Base-by-base conservation (phyloP, 2,329 filamentous ascomycete species). In the Coccinonectria pachysandricola region DNA sequence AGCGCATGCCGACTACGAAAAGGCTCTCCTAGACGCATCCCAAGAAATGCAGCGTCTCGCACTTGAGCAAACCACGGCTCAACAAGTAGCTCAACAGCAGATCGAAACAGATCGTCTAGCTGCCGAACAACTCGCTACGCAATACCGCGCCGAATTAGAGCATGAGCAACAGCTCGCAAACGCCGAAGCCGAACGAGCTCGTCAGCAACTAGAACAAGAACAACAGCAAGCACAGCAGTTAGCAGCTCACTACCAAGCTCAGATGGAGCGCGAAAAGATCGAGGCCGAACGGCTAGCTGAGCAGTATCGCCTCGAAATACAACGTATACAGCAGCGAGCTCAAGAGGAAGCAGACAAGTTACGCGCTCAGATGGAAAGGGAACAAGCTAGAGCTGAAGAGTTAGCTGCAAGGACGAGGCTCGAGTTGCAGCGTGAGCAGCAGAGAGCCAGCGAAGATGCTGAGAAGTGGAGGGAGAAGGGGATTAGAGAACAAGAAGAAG, bases 81-180 rank as follows among this genome's bases (percentile, higher is more conserved):
- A 34, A 9, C 15, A 18, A 7, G 25, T 23, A 6, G 24, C 28
- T 1, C 12, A 25, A 1, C 30, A 32, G n/a, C 37, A 42, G 7
- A 27, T 33, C 5, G 31, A 40, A 6, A 11, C 36, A 0, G 42
- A 43, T 15, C 38, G 37, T 28, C 36, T 31, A 8, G 31, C 39
- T 11, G 40, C 42, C 6, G 42, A 45, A 15, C 26, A 27, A 8
- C 13, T 46, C 4, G 43, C 43, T 9, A 39, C 40, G 3, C 36
- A 37, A 12, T 45, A 35, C 14, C 36, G 37, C 8, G 32, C 32
- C 6, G 35, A 45, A 14, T 13, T 19, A 7, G 20, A 32, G 7
- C 32, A 32, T 5, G 38, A 41, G 4, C 26, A 24, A 10, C 33
- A 36, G n/a, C 27, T 37, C 25, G 26, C 19, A 6, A 22, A 26